Evolutionary conservation across 2,329 filamentous ascomycete genomes (phyloP).

Genomic region (Clarireedia monteithiana): DNA sequence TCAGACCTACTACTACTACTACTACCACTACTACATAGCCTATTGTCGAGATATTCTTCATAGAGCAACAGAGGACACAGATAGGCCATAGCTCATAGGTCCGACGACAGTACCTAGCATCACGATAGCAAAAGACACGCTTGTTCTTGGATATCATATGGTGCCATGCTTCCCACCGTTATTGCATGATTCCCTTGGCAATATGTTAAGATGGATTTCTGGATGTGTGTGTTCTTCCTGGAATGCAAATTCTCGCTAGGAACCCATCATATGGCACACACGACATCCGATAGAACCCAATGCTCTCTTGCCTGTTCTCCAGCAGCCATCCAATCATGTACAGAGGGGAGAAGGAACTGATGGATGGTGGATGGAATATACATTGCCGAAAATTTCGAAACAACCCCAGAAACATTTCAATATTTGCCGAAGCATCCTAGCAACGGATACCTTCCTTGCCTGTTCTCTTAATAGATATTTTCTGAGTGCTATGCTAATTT

Average conservation of each 20-base stretch:
- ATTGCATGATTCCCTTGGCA: slow-evolving; percentile 18
- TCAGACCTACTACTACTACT: slow-evolving; percentile 23
- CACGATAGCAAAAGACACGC: slow-evolving; percentile 63
- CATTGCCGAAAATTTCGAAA: not conserved
- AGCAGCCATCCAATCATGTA: slow-evolving; percentile 4
- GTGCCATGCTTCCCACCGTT: slow-evolving; percentile 28
- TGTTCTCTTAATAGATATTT: slow-evolving; percentile 9
- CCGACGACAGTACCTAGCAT: slow-evolving; percentile 62
- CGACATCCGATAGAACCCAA: not conserved
- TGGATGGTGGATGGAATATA: not conserved
- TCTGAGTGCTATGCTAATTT: slow-evolving; percentile 18
- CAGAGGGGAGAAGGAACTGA: not conserved
- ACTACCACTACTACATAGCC: slow-evolving; percentile 42
- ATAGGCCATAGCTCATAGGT: slow-evolving; percentile 43
- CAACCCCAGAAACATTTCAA: not conserved
- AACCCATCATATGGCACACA: slow-evolving; percentile 1
- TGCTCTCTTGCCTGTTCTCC: slow-evolving; percentile 1
- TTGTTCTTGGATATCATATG: slow-evolving; percentile 32
- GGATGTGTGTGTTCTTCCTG: slow-evolving; percentile 2
- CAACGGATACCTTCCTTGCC: slow-evolving; percentile 3
- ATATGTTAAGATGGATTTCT: slow-evolving; percentile 7
- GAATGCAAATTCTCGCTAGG: not conserved
- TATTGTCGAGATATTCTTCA: slow-evolving; percentile 62
- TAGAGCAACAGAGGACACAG: slow-evolving; percentile 44
- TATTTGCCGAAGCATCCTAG: not conserved